These are phyloP conservation scores for Calvatia gigantea DNA, from an alignment of 768 basidiomycete species.

Conservation along the genomic window DNA sequence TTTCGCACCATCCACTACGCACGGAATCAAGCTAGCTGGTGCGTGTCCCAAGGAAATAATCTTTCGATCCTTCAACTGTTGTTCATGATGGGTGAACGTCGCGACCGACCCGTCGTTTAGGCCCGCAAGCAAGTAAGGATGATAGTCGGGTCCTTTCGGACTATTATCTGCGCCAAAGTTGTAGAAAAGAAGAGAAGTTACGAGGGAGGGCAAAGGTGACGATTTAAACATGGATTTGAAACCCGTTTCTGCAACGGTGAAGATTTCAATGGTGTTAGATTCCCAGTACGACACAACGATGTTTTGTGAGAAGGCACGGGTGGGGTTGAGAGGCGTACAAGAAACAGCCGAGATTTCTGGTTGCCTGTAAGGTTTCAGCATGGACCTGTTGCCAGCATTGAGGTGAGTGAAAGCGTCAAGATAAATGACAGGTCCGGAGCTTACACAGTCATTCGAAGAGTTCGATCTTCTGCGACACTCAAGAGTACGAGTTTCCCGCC, in stretches of 20 bases:
- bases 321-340: conserved; percentile 50
- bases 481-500: conserved; percentile 52
- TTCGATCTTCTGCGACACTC: conserved; percentile 36
- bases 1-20: conserved; percentile 47
- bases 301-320: conserved; percentile 40
- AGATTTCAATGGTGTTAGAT: conserved; percentile 57
- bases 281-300: conserved; percentile 78
- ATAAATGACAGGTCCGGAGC: conserved; percentile 1
- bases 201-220: conserved; percentile 35
- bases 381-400: not conserved
- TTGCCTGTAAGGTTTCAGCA: not conserved
- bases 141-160: conserved; percentile 30
- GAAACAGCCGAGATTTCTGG: conserved; percentile 71
- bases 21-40: conserved; percentile 61
- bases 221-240: conserved; percentile 33
- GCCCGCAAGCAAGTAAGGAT: conserved; percentile 66
- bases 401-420: not conserved
- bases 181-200: conserved; percentile 47
- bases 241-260: conserved; percentile 27
- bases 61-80: conserved; percentile 47
- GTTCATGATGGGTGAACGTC: conserved; percentile 46
- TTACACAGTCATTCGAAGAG: conserved; percentile 18
- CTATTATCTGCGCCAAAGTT: conserved; percentile 50
- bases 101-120: conserved; percentile 73
- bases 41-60: conserved; percentile 59